Base-by-base conservation (phyloP, 257 asterid genomes). In the Buddleja alternifolia region DNA sequence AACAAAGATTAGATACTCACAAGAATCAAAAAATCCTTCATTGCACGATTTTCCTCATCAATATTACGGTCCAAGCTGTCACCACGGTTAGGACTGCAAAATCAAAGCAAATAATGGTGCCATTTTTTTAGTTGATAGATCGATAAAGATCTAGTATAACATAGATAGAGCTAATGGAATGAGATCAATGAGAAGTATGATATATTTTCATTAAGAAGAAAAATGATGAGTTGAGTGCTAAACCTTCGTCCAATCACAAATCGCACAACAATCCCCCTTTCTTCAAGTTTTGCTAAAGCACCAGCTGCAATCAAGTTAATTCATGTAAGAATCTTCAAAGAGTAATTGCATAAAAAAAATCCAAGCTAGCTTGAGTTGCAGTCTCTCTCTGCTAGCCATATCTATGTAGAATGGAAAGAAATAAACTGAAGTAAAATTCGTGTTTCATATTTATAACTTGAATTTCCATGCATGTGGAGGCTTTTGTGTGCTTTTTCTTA, bases 41-140 rank as follows among this genome's bases (percentile, higher is more conserved):
- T 88, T 46, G 23, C 66, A 9, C n/a, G 77, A 76, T 82, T 88
- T 78, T 92, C 98, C 76, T 80, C 88, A 57, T 90, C 93, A 73
- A 90, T 88, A 72, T 72, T 78, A 75, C 90, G 96, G 80, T 92
- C 98, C 93, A 92, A 84, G 90, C 89, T 90, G 80, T 92, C 97
- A 68, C 98, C 98, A 15, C 93, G 87, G 46, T 90, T 92, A 74
- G 97, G 86, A 77, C 98, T 90, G 89, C 76, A 83, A 84, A 63
- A 63, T 47, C 60, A 47, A 80, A 80, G 56, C 51, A 60, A 69
- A 51, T 66, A 41, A 73, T 39, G 72, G 44, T 24, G 21, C 48
- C 59, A 40, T 67, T 62, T 60, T 60, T 62, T 60, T 46, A 63
- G 67, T 63, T 47, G 59, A 66, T 57, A 17, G 73, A 73, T 60